A percentile compares a stretch with the other conserved stretches of the same genome.
These are phyloP conservation scores for Globisporangium camurandrum DNA, from an alignment of 352 stramenopile genomes.

Conservation along the genomic window DNA sequence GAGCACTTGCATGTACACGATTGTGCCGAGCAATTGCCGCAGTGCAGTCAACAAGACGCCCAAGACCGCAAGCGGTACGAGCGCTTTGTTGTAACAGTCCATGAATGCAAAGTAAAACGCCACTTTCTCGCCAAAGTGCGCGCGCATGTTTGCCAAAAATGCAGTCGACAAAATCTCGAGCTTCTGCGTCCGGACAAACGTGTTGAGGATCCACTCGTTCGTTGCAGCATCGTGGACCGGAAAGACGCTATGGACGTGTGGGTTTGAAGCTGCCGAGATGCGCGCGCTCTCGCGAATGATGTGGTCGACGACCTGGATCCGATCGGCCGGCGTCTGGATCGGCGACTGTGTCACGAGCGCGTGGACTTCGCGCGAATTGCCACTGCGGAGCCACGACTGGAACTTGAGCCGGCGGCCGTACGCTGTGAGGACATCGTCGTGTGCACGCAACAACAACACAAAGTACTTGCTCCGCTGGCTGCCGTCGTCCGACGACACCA, in stretches of 20 bases:
- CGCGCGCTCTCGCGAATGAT: slow-evolving; percentile 68
- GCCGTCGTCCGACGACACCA: slow-evolving; percentile 7
- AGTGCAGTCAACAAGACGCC: slow-evolving; percentile 64
- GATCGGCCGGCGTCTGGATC: slow-evolving; percentile 62
- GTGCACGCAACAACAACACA: slow-evolving; percentile 63
- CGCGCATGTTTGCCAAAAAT: slow-evolving; percentile 56
- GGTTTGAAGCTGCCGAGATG: slow-evolving; percentile 42
- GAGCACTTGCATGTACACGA: slow-evolving; percentile 79
- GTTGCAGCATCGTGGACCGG: slow-evolving; percentile 64
- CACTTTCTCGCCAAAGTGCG: slow-evolving; percentile 80
- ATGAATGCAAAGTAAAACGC: slow-evolving; percentile 85
- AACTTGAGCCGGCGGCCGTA: slow-evolving; percentile 60
- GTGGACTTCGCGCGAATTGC: slow-evolving; percentile 69
- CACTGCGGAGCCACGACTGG: slow-evolving; percentile 69
- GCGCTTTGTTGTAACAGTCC: slow-evolving; percentile 82
- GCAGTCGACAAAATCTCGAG: slow-evolving; percentile 51
- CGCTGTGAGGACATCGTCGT: slow-evolving; percentile 45
- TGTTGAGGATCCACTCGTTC: slow-evolving; percentile 68
- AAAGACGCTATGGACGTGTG: slow-evolving; percentile 65
- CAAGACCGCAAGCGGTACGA: slow-evolving; percentile 69
- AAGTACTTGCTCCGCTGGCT: slow-evolving; percentile 51
- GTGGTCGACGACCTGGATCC: slow-evolving; percentile 79
- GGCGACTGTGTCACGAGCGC: slow-evolving; percentile 41
- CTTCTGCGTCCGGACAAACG: slow-evolving; percentile 61
- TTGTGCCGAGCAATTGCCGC: slow-evolving; percentile 46